Percentiles rank a stretch among this genome's conserved stretches.
Conservation (phyloP, 306 rosid species). For the Notholithocarpus densiflorus region DNA sequence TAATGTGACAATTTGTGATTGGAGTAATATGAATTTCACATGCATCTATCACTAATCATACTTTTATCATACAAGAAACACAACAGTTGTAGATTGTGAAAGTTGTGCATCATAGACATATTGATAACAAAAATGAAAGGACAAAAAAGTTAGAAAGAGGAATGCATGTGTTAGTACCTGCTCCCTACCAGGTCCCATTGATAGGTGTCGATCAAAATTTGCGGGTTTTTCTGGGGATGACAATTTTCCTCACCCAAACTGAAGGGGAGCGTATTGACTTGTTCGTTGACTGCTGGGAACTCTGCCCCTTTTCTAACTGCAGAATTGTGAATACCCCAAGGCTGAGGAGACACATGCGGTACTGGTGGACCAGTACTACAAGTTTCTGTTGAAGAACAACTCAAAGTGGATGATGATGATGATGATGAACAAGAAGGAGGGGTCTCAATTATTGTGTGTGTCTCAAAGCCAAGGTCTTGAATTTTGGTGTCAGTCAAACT, state of each 20-base stretch:
- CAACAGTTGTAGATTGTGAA: no score
- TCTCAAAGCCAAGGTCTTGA: neutral
- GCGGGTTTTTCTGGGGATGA: neutral
- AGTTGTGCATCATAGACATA: neutral
- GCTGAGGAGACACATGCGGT: neutral
- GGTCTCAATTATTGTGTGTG: neutral
- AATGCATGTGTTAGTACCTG: neutral
- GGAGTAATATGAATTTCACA: no score
- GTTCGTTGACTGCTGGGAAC: no score
- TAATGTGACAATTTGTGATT: no score
- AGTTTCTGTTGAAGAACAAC: slow-evolving; percentile 2
- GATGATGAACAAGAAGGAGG: neutral
- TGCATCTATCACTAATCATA: no score
- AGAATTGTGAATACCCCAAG: no score
- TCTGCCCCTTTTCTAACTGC: no score
- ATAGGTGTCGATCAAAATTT: neutral
- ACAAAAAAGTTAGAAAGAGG: neutral
- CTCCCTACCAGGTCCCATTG: neutral
- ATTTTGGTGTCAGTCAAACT: neutral
- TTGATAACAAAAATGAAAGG: neutral
- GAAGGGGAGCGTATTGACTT: no score
- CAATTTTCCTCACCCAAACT: neutral
- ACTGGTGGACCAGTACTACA: neutral
- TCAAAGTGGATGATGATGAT: neutral
- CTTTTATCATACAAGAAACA: no score